Evolutionary conservation across 495 filamentous ascomycete species (phyloP).

Genomic region (Evernia prunastri): DNA sequence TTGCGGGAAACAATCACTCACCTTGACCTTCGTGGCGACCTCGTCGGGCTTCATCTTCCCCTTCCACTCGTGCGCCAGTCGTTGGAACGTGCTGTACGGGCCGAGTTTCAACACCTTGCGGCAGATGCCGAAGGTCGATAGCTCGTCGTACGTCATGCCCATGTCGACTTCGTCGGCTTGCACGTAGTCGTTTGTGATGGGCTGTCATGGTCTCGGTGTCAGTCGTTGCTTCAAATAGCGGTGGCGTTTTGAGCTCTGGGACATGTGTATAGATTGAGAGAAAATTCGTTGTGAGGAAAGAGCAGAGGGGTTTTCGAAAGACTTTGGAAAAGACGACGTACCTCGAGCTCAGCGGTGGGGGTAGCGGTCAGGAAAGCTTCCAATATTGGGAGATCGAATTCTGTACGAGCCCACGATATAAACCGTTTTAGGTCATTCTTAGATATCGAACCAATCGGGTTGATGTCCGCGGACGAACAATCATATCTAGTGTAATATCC

Average conservation of each 20-base stretch:
- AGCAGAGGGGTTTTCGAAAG: too few species aligned
- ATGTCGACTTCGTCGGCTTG: constrained; percentile 56
- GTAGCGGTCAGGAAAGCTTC: constrained; percentile 64
- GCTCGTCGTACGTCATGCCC: constrained; percentile 54
- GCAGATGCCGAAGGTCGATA: constrained; percentile 56
- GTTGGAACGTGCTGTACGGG: constrained; percentile 32
- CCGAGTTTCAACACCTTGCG: constrained; percentile 68
- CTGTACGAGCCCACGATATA: constrained; percentile 56
- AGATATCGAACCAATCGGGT: constrained; percentile 12
- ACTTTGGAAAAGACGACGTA: too few species aligned
- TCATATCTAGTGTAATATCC: constrained; percentile 72
- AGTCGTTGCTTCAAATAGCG: too few species aligned
- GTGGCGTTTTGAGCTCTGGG: too few species aligned
- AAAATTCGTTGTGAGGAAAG: too few species aligned
- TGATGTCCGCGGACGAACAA: constrained; percentile 41
- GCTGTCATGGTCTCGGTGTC: too few species aligned
- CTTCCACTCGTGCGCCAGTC: constrained; percentile 39
- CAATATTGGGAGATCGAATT: constrained; percentile 67
- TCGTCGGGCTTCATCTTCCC: constrained; percentile 31
- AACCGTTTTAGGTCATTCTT: constrained; percentile 64
- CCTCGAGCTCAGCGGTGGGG: constrained; percentile 79
- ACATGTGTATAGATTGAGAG: too few species aligned
- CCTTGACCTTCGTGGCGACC: constrained; percentile 53
- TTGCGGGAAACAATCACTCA: too few species aligned
- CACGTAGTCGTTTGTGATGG: constrained; percentile 61